Base-by-base conservation (phyloP, 2,329 filamentous ascomycete genomes). In the Fusarium annulatum region DNA sequence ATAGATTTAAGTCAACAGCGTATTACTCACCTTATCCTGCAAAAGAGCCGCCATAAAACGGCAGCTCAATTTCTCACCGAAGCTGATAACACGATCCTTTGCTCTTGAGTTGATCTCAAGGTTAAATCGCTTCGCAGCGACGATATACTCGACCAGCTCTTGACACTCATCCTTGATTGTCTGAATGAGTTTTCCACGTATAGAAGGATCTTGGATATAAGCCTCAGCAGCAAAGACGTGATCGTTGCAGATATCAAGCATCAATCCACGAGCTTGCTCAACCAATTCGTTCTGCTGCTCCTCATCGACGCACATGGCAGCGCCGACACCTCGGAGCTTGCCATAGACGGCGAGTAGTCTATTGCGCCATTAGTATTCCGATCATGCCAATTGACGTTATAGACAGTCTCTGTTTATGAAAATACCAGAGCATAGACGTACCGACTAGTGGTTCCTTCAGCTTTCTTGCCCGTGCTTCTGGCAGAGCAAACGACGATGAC, bases 401-500 rank as follows among this genome's bases (percentile, higher is more conserved):
- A 48, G 30, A 21, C 18, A 34, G 28, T 23, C 7, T 43, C 38
- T 33, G 12, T n/a, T 36, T 48, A 21, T 45, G 28, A 15, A 42
- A 36, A 11, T 18, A 23, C 14, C 21, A 36, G 30, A 8, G 23
- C 2, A 33, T 45, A 56, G 55, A 88, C 92, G 89, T 85, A 95
- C 93, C 95, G 90, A 84, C 97, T 98, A 42, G 96, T 99, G 67
- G 96, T 99, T 70, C 96, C 96, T 77, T 97, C 94, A 61, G 92
- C 90, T 85, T 99, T 99, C 81, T 96, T 97, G 72, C 94, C 95
- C 68, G 94, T 96, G 84, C 95, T 98, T 81, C 96, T 89, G 46
- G 96, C 96, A 69, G 96, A 99, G 85, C 96, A 99, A 65, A 99
- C 96, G 64, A 99, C 92, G 64, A 95, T 95, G 73, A 98, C 91